Conservation (phyloP, 371 early-diverging fungal species). For the Mortierella sp. region DNA sequence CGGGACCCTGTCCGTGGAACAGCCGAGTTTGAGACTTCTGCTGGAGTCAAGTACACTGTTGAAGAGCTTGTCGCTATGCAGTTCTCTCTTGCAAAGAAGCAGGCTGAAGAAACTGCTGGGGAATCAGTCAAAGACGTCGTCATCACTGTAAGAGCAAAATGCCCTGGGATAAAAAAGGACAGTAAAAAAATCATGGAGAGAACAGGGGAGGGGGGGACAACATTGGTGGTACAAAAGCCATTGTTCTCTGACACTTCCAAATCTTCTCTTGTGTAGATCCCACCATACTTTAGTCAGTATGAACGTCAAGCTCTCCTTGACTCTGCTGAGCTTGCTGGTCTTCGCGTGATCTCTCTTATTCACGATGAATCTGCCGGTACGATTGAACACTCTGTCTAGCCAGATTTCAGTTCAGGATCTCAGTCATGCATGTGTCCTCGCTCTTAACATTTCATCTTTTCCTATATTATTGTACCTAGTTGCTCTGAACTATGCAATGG, state of each 20-base stretch:
- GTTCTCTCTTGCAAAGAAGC: conserved; percentile 86
- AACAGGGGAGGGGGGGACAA: too few relatives aligned
- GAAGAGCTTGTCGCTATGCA: conserved; percentile 97
- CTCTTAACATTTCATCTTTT: background rate
- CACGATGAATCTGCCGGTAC: conserved; percentile 94
- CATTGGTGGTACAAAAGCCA: too few relatives aligned
- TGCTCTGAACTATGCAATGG: conserved; percentile 93
- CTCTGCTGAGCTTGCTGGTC: conserved; percentile 92
- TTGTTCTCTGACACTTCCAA: too few relatives aligned
- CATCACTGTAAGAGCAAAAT: conserved; percentile 75
- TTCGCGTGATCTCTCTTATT: conserved; percentile 85
- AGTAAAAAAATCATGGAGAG: background rate
- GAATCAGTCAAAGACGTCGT: conserved; percentile 88
- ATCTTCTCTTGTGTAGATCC: conserved; percentile 65
- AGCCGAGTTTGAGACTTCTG: conserved; percentile 68
- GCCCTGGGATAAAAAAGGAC: background rate
- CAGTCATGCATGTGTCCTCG: background rate
- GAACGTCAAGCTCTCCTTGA: conserved; percentile 95
- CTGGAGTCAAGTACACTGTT: conserved; percentile 62
- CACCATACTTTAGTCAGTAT: conserved; percentile 88
- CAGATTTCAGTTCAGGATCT: background rate
- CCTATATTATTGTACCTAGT: conserved; percentile 63
- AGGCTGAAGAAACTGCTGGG: conserved; percentile 83
- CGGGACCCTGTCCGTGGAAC: conserved; percentile 71
- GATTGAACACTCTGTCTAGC: conserved; percentile 1